A percentile compares a stretch with the other conserved stretches of the same genome.
Evolutionary conservation across 768 basidiomycete genomes (phyloP).

Genomic region (Phylloporus arenicola): DNA sequence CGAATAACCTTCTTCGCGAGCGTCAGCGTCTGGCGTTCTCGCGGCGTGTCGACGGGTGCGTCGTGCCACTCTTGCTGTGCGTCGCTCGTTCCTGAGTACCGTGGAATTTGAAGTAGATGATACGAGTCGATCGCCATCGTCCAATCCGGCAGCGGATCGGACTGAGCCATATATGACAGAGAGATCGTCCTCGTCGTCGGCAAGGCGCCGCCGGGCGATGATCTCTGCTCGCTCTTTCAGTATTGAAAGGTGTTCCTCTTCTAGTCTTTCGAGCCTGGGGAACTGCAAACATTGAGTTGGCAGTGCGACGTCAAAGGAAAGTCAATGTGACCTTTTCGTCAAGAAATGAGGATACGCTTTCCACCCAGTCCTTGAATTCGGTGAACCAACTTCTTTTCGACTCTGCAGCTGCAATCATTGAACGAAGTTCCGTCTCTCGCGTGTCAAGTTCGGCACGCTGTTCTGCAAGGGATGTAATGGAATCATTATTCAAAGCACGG

Average conservation of each 20-base stretch:
- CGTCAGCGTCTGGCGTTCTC: constrained; percentile 26
- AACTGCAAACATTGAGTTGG: constrained; percentile 42
- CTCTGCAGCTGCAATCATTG: constrained; percentile 70
- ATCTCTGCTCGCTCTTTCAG: constrained; percentile 71
- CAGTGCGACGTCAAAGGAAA: background rate
- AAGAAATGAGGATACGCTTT: constrained; percentile 77
- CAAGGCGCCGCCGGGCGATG: constrained; percentile 56
- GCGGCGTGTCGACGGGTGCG: constrained; percentile 39
- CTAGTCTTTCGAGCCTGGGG: constrained; percentile 70
- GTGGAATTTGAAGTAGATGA: constrained; percentile 44
- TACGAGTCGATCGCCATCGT: constrained; percentile 53
- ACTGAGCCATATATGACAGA: constrained; percentile 59
- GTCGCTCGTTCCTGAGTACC: constrained; percentile 47
- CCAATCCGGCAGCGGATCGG: constrained; percentile 26
- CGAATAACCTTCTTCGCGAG: constrained; percentile 73
- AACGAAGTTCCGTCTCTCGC: constrained; percentile 68
- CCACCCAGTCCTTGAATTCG: constrained; percentile 74
- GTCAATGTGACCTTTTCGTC: constrained; percentile 68
- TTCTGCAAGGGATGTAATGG: constrained; percentile 51
- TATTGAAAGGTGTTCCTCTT: constrained; percentile 68
- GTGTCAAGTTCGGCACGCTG: constrained; percentile 61
- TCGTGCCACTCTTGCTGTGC: constrained; percentile 53
- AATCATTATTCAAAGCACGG: constrained; percentile 55
- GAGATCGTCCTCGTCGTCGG: constrained; percentile 80
- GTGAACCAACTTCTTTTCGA: constrained; percentile 78